Evolutionary conservation across 2,329 filamentous ascomycete genomes (phyloP).

Genomic region (Arthrinium phaeospermum): DNA sequence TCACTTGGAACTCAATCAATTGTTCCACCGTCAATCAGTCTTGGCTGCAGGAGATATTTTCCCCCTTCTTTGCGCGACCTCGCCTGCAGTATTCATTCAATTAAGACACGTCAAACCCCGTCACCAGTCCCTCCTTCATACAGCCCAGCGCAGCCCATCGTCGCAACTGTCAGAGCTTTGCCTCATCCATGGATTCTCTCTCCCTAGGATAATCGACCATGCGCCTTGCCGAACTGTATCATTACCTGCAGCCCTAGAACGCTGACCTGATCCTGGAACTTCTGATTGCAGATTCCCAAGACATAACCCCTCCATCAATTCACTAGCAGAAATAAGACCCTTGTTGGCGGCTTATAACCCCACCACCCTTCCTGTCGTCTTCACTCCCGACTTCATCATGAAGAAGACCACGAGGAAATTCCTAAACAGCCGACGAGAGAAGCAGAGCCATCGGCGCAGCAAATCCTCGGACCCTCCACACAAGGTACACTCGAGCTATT

Average conservation of each 20-base stretch:
- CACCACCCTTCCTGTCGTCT: slow-evolving; percentile 17
- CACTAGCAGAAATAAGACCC: slow-evolving; percentile 12
- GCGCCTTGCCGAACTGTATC: slow-evolving; percentile 19
- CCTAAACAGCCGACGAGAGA: slow-evolving; percentile 74
- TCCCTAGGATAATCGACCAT: slow-evolving; percentile 19
- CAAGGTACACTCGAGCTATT: slow-evolving; percentile 50
- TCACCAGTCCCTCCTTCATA: not conserved
- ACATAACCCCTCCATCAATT: slow-evolving; percentile 2
- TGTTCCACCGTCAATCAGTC: slow-evolving; percentile 12
- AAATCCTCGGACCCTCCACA: slow-evolving; percentile 60
- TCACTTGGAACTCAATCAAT: slow-evolving; percentile 8
- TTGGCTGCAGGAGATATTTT: slow-evolving; percentile 12
- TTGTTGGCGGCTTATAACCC: slow-evolving; percentile 15
- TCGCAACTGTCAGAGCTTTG: not conserved
- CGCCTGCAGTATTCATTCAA: slow-evolving; percentile 7
- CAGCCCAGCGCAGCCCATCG: not conserved
- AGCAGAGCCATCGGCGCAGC: slow-evolving; percentile 60
- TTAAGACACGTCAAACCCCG: not conserved
- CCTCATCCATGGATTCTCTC: not conserved
- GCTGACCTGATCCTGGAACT: not conserved
- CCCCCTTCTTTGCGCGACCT: slow-evolving; percentile 9
- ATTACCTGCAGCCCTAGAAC: slow-evolving; percentile 21
- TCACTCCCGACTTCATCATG: slow-evolving; percentile 44
- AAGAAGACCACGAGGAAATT: slow-evolving; percentile 64
- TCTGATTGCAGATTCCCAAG: not conserved